These are phyloP conservation scores for Lactarius indigo DNA, from an alignment of 768 basidiomycete species.

Conservation along the genomic window DNA sequence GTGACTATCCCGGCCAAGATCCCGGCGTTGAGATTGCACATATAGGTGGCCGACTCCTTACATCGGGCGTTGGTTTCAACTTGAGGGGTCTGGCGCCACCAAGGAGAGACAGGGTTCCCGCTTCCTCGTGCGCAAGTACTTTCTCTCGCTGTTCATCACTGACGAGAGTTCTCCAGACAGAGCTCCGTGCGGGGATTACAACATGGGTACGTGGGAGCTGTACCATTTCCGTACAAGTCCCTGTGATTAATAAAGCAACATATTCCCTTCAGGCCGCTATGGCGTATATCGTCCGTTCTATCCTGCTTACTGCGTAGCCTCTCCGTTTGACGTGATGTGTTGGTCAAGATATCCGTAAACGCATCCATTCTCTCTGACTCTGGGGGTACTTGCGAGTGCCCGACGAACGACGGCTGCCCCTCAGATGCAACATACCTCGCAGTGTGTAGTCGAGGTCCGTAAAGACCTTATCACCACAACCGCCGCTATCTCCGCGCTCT, in stretches of 20 bases:
- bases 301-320: constrained; percentile 2
- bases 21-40: neutral
- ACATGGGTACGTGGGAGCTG: constrained; percentile 62
- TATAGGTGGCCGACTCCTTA: constrained; percentile 33
- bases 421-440: constrained; percentile 49
- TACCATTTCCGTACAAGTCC: neutral
- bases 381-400: constrained; percentile 81
- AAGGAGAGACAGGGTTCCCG: constrained; percentile 35
- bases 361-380: constrained; percentile 71
- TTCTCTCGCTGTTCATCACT: neutral
- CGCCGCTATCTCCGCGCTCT: constrained; percentile 68
- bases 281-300: constrained; percentile 67
- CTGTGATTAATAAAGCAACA: constrained; percentile 8
- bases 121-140: constrained; percentile 30
- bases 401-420: constrained; percentile 52
- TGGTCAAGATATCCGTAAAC: constrained; percentile 73
- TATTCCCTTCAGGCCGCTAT: constrained; percentile 55
- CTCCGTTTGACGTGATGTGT: neutral
- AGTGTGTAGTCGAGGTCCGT: constrained; percentile 60
- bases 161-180: constrained; percentile 46
- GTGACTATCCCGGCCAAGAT: neutral
- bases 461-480: constrained; percentile 82
- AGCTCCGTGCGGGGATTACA: constrained; percentile 73
- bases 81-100: constrained; percentile 34
- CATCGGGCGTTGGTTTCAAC: constrained; percentile 34